These are phyloP conservation scores for Cytospora chrysosperma DNA, from an alignment of 2,329 filamentous ascomycete species.

Conservation along the genomic window DNA sequence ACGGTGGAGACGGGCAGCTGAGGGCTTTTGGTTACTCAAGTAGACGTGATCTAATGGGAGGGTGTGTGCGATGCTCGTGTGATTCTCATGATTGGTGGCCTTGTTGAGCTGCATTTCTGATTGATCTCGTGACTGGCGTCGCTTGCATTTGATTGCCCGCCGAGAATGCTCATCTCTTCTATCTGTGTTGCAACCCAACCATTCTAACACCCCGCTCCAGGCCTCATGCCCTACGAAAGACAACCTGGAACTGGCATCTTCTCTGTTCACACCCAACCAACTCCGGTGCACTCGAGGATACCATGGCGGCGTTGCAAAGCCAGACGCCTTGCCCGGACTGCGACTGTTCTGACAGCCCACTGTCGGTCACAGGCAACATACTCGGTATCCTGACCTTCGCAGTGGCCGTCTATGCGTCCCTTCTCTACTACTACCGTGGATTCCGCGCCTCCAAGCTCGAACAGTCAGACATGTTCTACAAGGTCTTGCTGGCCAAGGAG, in stretches of 20 bases:
- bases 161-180: too few relatives aligned
- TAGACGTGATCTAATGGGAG: neutral
- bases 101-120: neutral
- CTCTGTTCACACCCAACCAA: neutral
- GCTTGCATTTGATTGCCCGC: neutral
- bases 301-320: neutral
- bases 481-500: neutral
- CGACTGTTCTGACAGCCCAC: neutral
- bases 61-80: neutral
- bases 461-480: neutral
- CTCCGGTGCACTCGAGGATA: neutral
- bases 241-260: too few relatives aligned
- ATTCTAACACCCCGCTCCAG: too few relatives aligned
- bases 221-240: too few relatives aligned
- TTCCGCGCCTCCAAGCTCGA: neutral
- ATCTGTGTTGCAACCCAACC: too few relatives aligned
- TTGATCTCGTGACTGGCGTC: neutral
- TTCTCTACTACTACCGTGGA: neutral
- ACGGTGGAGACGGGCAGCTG: conserved; percentile 50
- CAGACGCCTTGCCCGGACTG: neutral
- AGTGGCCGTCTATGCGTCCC: neutral
- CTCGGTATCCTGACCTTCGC: conserved; percentile 1
- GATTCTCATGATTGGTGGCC: neutral
- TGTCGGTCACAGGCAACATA: neutral
- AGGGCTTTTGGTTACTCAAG: conserved; percentile 6